These are phyloP conservation scores for Diaporthe sp. DNA, from an alignment of 2,329 filamentous ascomycete genomes.

Conservation along the genomic window DNA sequence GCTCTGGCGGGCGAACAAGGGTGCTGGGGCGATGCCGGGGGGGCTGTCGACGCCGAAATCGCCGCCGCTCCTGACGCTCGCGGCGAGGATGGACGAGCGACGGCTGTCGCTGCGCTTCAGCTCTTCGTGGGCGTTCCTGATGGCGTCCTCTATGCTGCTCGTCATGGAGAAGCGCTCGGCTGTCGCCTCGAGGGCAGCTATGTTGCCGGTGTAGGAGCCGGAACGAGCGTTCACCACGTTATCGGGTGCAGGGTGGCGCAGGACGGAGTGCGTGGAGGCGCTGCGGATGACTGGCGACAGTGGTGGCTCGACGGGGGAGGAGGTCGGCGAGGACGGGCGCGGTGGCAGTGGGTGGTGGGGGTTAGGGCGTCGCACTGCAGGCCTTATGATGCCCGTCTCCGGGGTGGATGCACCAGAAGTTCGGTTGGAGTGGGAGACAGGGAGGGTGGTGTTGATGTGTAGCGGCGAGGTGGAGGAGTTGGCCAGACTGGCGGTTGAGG, in stretches of 20 bases:
- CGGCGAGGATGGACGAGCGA: conserved; percentile 72
- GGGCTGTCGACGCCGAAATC: conserved; percentile 47
- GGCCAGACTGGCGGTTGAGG: not conserved
- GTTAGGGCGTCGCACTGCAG: conserved; percentile 33
- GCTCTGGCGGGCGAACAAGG: conserved; percentile 51
- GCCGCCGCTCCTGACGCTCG: conserved; percentile 53
- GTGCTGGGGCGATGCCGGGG: conserved; percentile 44
- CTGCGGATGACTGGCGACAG: conserved; percentile 61
- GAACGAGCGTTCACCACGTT: conserved; percentile 66
- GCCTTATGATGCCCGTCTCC: conserved; percentile 36
- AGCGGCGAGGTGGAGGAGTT: conserved; percentile 16
- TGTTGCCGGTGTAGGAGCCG: conserved; percentile 74
- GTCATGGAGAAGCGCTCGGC: conserved; percentile 81
- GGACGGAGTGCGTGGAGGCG: conserved; percentile 58
- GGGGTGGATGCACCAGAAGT: conserved; percentile 38
- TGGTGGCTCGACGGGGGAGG: conserved; percentile 33
- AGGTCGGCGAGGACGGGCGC: conserved; percentile 32
- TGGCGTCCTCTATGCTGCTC: conserved; percentile 83
- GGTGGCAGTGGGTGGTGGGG: conserved; percentile 34
- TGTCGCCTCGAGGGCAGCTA: conserved; percentile 80
- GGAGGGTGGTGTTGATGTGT: conserved; percentile 18
- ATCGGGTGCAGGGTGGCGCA: conserved; percentile 74
- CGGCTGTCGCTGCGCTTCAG: conserved; percentile 78
- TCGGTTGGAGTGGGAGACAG: conserved; percentile 29
- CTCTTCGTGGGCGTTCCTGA: conserved; percentile 79